Conservation (phyloP, 106 monocot species). For the Dendrobium nobile region DNA sequence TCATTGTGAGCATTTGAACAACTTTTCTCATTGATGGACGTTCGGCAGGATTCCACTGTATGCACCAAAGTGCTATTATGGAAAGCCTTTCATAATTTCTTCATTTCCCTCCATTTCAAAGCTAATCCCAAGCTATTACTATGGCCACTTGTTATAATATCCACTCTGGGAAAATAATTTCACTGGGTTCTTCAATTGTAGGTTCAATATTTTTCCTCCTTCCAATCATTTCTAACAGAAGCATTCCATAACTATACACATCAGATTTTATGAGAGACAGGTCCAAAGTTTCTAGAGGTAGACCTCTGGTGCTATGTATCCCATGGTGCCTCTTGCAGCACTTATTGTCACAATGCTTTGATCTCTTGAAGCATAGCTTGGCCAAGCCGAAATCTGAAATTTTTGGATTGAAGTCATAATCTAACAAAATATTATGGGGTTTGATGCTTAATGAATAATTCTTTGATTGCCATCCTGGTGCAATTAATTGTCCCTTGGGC, state of each 20-base stretch:
- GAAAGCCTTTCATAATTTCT: slow-evolving; percentile 2
- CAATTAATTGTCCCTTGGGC: slow-evolving; percentile 5
- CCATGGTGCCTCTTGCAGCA: background rate
- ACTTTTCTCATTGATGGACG: slow-evolving; percentile 8
- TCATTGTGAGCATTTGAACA: slow-evolving; percentile 4
- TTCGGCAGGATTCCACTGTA: slow-evolving; percentile 7
- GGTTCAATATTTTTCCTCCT: slow-evolving; percentile 5
- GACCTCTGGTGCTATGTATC: background rate
- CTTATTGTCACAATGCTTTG: no score
- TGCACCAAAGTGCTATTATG: slow-evolving; percentile 8
- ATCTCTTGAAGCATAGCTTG: no score
- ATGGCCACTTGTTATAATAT: background rate
- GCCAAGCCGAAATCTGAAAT: no score
- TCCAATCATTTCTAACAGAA: no score
- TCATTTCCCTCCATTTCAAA: background rate
- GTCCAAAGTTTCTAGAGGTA: no score
- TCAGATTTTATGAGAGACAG: no score
- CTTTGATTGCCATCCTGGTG: slow-evolving; percentile 17
- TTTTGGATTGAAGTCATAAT: slow-evolving; percentile 3
- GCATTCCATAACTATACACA: no score
- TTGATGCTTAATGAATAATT: background rate
- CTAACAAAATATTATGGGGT: slow-evolving; percentile 24
- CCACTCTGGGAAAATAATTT: slow-evolving; percentile 4
- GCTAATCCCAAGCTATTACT: background rate
- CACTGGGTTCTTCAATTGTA: no score